These are phyloP conservation scores for Pestalotiopsis sp. DNA, from an alignment of 2,329 filamentous ascomycete genomes.

Conservation along the genomic window DNA sequence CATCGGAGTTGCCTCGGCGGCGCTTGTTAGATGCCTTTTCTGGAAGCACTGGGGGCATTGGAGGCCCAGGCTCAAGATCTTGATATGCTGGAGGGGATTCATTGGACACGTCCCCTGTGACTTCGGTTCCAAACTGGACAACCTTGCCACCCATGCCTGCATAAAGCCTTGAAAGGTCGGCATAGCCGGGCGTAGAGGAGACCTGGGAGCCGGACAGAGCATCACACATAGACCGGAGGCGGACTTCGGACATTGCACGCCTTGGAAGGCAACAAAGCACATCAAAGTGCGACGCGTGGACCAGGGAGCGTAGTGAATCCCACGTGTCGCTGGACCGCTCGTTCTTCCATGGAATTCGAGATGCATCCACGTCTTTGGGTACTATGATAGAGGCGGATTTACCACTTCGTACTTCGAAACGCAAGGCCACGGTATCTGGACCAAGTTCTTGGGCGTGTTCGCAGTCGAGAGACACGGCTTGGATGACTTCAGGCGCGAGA, in stretches of 20 bases:
- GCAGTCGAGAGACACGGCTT: neutral
- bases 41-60: slow-evolving; percentile 2
- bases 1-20: slow-evolving; percentile 7
- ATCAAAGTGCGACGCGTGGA: neutral
- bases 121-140: neutral
- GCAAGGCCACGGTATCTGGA: slow-evolving; percentile 1
- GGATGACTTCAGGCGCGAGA: neutral
- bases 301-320: neutral
- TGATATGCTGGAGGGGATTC: slow-evolving; percentile 5
- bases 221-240: neutral
- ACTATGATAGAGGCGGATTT: neutral
- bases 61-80: slow-evolving; percentile 4
- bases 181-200: neutral
- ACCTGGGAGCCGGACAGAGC: neutral
- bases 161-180: slow-evolving; percentile 1
- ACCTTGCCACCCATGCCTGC: slow-evolving; percentile 8
- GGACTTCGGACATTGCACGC: neutral
- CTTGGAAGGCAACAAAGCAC: neutral
- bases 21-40: slow-evolving; percentile 10
- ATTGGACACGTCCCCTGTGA: neutral
- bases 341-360: neutral
- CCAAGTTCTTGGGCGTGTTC: slow-evolving; percentile 3
- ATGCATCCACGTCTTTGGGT: neutral
- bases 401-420: neutral
- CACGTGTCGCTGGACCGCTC: neutral